Evolutionary conservation across 164 flowering plant genomes (phyloP).

Genomic region (Platanus orientalis): DNA sequence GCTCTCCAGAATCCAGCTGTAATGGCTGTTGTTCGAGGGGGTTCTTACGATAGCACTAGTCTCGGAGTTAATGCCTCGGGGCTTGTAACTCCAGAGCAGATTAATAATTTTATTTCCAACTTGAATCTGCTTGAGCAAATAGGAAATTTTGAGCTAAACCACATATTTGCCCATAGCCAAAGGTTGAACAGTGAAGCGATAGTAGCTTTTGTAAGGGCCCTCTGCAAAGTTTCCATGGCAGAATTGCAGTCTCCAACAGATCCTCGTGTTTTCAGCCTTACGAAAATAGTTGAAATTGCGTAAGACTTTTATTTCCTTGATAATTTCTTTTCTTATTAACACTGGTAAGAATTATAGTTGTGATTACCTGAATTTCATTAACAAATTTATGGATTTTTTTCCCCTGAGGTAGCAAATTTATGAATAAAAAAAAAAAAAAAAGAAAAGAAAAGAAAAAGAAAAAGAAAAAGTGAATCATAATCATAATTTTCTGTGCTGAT

Average conservation of each 20-base stretch:
- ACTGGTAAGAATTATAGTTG: too few relatives aligned
- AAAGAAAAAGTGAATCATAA: too few relatives aligned
- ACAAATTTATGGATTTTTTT: too few relatives aligned
- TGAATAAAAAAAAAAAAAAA: too few relatives aligned
- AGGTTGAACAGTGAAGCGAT: conserved; percentile 96
- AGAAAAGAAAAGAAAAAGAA: too few relatives aligned
- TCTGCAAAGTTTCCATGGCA: conserved; percentile 88
- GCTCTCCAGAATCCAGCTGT: conserved; percentile 83
- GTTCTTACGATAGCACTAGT: conserved; percentile 91
- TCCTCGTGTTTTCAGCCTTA: conserved; percentile 98
- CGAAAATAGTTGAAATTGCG: conserved; percentile 97
- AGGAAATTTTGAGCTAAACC: conserved; percentile 91
- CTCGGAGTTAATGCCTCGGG: conserved; percentile 50
- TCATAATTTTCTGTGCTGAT: too few relatives aligned
- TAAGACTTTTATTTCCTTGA: conserved; percentile 36
- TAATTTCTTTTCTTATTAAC: too few relatives aligned
- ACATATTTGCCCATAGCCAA: conserved; percentile 96
- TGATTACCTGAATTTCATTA: too few relatives aligned
- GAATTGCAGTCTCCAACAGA: conserved; percentile 98
- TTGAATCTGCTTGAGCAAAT: conserved; percentile 95
- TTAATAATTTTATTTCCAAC: conserved; percentile 79
- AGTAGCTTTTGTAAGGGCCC: conserved; percentile 92
- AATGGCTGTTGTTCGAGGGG: conserved; percentile 95
- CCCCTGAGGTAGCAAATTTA: too few relatives aligned
- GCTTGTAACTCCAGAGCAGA: conserved; percentile 79